Evolutionary conservation across 495 filamentous ascomycete genomes (phyloP), one percentile per base, ranked within the genome.

Genomic region (Platismatia glauca): DNA sequence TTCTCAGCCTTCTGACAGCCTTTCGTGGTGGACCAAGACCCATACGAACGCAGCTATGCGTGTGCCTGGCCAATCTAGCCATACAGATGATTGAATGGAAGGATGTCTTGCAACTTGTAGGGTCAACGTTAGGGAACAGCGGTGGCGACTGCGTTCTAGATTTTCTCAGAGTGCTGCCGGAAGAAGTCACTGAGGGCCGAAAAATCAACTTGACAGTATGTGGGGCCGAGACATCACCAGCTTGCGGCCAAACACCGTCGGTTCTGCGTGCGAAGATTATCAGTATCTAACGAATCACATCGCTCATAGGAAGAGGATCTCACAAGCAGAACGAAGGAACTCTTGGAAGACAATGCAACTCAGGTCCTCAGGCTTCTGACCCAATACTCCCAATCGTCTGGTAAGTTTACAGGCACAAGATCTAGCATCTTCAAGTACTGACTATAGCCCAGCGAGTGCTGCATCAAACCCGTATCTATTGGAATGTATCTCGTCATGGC

Each of bases 101-200:
- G 73, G 88, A 97, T 77, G 94, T 97, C 27, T 75, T 99, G 66
- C 80, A 81, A 27, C 81, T 84, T 35, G 88, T 97, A 35, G 90
- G 95, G 29, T 80, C 84, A 38, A 80, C 86, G 18, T 79, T 99
- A 50, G 90, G 93, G 56, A 84, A 82, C 70, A 85, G 85, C 67
- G 84, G 88, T 52, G 82, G 87, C 66, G 86, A 92, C 59, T 92
- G 89, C 71, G 87, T 97, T 67, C 76, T 99, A 65, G 95, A 97
- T 71, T 97, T 99, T 74, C 79, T 99, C 60, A 91, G 86, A 71
- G 91, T 99, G 69, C 84, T 99, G 55, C 94, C 94, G 24, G 94
- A 99, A 79, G 94, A 99, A 82, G 95, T 99, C 73, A 97, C 90
- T 57, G 94, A 97, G 79, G 94, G 95, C 75, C 89, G 94, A 75